Conservation (phyloP, 2,329 filamentous ascomycete species). For the Metarhizium anisopliae region DNA sequence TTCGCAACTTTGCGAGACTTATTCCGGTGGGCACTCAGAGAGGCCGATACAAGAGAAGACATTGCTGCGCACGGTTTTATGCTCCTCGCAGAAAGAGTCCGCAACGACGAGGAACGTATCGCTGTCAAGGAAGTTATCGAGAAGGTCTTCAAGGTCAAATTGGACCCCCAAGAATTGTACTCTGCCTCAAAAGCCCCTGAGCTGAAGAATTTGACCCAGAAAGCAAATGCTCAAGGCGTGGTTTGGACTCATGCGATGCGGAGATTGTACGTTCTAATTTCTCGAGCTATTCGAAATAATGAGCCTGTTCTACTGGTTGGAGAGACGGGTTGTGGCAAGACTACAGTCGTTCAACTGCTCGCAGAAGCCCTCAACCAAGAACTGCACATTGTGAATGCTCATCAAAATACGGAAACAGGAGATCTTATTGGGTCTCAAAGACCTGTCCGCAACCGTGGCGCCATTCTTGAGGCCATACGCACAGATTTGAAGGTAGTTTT, state of each 20-base stretch:
- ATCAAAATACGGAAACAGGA: conserved; percentile 96
- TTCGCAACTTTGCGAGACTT: conserved; percentile 94
- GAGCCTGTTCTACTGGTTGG: conserved; percentile 92
- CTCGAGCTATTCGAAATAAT: conserved; percentile 75
- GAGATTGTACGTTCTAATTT: conserved; percentile 81
- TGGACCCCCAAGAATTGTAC: conserved; percentile 70
- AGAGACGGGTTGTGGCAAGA: conserved; percentile 97
- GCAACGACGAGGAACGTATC: conserved; percentile 76
- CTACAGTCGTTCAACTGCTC: conserved; percentile 86
- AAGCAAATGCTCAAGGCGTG: conserved; percentile 51
- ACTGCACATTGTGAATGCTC: conserved; percentile 87
- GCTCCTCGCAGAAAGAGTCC: conserved; percentile 87
- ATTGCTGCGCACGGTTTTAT: conserved; percentile 92
- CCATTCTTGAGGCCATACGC: conserved; percentile 57
- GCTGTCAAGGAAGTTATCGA: conserved; percentile 87
- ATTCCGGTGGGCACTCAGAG: conserved; percentile 86
- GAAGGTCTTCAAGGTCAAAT: conserved; percentile 75
- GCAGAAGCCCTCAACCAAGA: conserved; percentile 70
- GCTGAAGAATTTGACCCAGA: conserved; percentile 37
- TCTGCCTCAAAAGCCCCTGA: conserved; percentile 48
- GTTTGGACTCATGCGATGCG: conserved; percentile 97
- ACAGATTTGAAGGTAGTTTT: conserved; percentile 48
- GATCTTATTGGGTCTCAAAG: conserved; percentile 94
- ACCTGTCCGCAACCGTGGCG: conserved; percentile 76
- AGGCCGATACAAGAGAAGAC: conserved; percentile 77